Evolutionary conservation across 352 stramenopile species (phyloP).

Genomic region (Globisporangium lucens): DNA sequence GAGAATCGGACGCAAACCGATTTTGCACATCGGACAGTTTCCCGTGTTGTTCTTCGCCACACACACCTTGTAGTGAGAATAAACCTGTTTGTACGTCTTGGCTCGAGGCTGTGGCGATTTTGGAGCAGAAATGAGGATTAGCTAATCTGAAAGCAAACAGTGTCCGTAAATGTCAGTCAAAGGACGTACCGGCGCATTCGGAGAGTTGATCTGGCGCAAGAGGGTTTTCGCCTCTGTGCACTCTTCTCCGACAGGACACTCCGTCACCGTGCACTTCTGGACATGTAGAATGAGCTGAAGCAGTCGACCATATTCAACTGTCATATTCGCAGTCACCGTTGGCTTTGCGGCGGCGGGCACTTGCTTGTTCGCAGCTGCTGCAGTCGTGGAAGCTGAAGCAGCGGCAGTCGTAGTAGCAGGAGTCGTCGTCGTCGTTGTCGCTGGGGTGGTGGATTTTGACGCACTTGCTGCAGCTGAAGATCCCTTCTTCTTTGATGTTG

Average conservation of each 20-base stretch:
- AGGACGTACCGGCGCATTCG: constrained; percentile 49
- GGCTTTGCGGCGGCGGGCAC: constrained; percentile 28
- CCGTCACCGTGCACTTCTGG: constrained; percentile 64
- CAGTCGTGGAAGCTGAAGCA: constrained; percentile 5
- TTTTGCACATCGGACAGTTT: constrained; percentile 85
- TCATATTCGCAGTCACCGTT: constrained; percentile 53
- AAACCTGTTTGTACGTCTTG: constrained; percentile 87
- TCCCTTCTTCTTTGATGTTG: constrained; percentile 29
- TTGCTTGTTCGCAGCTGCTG: constrained; percentile 23
- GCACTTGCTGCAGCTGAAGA: constrained; percentile 6
- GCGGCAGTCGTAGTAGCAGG: constrained; percentile 14
- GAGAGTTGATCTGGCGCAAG: constrained; percentile 69
- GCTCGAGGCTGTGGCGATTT: constrained; percentile 40
- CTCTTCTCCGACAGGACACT: constrained; percentile 67
- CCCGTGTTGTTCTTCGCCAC: constrained; percentile 72
- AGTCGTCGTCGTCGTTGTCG: constrained; percentile 10
- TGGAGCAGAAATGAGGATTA: background rate
- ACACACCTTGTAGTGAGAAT: constrained; percentile 79
- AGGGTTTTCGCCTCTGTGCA: constrained; percentile 74
- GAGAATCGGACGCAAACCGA: constrained; percentile 63
- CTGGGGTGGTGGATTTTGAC: constrained; percentile 17
- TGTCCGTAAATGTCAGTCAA: background rate
- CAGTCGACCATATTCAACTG: constrained; percentile 78
- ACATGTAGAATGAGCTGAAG: constrained; percentile 86
- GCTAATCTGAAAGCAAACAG: constrained; percentile 1